Conservation (phyloP, 2,329 filamentous ascomycete genomes). For the Cladobotryum mycophilum region DNA sequence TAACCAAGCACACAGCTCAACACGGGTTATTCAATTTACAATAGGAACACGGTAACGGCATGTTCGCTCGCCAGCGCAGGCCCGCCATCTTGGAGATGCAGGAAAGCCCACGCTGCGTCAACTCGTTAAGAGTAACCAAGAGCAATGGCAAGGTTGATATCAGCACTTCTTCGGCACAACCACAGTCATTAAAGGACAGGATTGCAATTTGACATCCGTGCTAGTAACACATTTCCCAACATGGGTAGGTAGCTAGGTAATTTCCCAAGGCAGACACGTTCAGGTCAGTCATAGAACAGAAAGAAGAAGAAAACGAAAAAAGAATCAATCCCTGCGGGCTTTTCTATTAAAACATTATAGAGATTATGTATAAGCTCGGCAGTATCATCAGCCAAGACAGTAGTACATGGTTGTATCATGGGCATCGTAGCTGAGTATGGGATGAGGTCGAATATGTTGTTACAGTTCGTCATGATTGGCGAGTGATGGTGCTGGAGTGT, state of each 20-base stretch:
- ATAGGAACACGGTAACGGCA: neutral
- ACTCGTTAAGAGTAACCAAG: slow-evolving; percentile 22
- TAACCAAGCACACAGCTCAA: too few relatives aligned
- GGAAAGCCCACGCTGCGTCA: slow-evolving; percentile 19
- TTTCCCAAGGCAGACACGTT: too few relatives aligned
- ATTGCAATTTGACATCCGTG: slow-evolving; percentile 99
- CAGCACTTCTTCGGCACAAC: slow-evolving; percentile 99
- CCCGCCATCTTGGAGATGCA: slow-evolving; percentile 10
- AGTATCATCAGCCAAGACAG: slow-evolving; percentile 6
- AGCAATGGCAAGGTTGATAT: slow-evolving; percentile 49
- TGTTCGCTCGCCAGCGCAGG: slow-evolving; percentile 25
- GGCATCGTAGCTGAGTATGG: slow-evolving; percentile 3
- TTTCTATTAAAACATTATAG: slow-evolving; percentile 5
- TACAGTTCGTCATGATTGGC: slow-evolving; percentile 33
- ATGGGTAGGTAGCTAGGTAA: too few relatives aligned
- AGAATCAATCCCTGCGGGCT: neutral
- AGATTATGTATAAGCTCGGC: slow-evolving; percentile 8
- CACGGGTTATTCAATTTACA: too few relatives aligned
- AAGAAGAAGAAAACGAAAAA: neutral
- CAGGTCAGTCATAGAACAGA: too few relatives aligned
- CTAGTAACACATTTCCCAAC: slow-evolving; percentile 38
- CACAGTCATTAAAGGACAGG: slow-evolving; percentile 73
- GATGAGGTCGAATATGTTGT: slow-evolving; percentile 8
- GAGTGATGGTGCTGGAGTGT: slow-evolving; percentile 18
- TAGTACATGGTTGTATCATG: slow-evolving; percentile 9